Conservation (phyloP, 352 stramenopile species). For the Pythium dissotocum region DNA sequence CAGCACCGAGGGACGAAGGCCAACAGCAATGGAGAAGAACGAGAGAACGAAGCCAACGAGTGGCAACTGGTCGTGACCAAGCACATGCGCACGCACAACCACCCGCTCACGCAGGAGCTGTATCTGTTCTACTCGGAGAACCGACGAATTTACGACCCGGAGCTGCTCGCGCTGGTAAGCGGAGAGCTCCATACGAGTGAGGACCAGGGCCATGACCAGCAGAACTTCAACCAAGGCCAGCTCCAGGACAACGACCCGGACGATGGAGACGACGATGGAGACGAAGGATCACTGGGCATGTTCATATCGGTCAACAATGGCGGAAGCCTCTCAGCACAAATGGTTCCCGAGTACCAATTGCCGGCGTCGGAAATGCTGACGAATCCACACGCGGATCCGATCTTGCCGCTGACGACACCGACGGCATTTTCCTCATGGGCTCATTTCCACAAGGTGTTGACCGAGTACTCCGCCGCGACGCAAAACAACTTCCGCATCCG, state of each 20-base stretch:
- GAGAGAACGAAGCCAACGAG: conserved; percentile 31
- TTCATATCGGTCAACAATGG: conserved; percentile 1
- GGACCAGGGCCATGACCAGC: background rate
- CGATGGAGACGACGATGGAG: background rate
- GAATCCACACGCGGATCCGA: background rate
- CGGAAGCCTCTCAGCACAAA: background rate
- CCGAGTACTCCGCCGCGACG: conserved; percentile 58
- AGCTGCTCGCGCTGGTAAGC: conserved; percentile 43
- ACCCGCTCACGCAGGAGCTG: conserved; percentile 70
- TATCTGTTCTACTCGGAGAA: conserved; percentile 81
- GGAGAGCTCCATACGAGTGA: background rate
- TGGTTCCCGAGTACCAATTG: background rate
- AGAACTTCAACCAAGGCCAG: background rate
- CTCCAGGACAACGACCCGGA: background rate
- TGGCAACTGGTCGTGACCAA: conserved; percentile 82
- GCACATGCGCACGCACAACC: conserved; percentile 71
- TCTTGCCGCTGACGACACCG: conserved; percentile 33
- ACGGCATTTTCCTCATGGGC: conserved; percentile 68
- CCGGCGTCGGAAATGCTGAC: conserved; percentile 1
- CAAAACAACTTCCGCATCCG: conserved; percentile 70
- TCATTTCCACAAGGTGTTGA: conserved; percentile 52
- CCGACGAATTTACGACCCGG: conserved; percentile 73
- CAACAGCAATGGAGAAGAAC: conserved; percentile 15
- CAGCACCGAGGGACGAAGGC: conserved; percentile 35
- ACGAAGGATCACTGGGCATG: background rate